Evolutionary conservation across 2,329 filamentous ascomycete genomes (phyloP).

Genomic region (Aspergillus proliferans): DNA sequence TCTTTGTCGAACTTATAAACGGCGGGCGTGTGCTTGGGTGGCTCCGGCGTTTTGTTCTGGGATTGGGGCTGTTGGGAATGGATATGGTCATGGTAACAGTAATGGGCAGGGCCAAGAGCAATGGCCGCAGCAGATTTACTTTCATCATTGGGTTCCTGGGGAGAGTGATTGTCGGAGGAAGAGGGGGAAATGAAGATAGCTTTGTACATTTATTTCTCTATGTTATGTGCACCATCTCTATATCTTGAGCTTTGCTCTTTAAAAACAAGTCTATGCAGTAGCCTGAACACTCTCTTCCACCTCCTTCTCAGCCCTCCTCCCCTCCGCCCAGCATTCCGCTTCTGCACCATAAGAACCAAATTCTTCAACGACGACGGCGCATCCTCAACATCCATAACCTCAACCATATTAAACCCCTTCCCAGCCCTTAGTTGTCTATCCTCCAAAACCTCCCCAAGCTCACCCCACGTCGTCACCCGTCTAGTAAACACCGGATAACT

Average conservation of each 20-base stretch:
- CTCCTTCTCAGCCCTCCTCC: too few relatives aligned
- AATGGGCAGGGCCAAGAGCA: background rate
- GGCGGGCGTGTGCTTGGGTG: background rate
- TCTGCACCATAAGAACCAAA: too few relatives aligned
- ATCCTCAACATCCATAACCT: background rate
- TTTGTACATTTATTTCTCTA: too few relatives aligned
- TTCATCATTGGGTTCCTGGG: conserved; percentile 1
- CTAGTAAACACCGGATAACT: background rate
- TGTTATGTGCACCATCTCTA: too few relatives aligned
- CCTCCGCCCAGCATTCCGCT: too few relatives aligned
- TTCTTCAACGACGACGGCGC: background rate
- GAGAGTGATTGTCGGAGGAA: background rate
- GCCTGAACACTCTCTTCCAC: too few relatives aligned
- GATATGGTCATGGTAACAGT: too few relatives aligned
- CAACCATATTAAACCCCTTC: background rate
- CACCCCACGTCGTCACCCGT: background rate
- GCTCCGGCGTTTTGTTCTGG: too few relatives aligned
- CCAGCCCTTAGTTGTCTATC: background rate
- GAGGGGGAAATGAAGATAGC: background rate
- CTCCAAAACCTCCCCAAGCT: background rate
- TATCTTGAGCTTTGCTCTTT: too few relatives aligned
- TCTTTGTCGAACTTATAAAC: background rate
- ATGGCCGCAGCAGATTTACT: conserved; percentile 1
- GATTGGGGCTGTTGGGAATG: too few relatives aligned
- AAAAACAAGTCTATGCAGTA: too few relatives aligned